These are phyloP conservation scores for Colletotrichum graminicola DNA, from an alignment of 2,329 filamentous ascomycete species.

Conservation along the genomic window DNA sequence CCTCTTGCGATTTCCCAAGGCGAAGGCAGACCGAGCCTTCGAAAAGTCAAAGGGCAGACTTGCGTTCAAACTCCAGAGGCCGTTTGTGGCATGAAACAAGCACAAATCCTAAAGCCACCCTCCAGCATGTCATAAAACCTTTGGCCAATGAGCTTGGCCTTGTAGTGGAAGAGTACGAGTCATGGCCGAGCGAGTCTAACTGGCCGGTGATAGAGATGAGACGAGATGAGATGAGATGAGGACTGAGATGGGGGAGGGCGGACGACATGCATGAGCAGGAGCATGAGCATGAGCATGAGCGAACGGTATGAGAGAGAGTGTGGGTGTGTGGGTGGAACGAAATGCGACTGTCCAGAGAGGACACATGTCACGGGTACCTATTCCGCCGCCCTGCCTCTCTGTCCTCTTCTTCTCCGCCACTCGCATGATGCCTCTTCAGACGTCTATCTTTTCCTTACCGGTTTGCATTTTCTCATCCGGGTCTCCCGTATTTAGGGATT, in stretches of 20 bases:
- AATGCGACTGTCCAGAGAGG: background rate
- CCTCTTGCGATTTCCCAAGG: background rate
- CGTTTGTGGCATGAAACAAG: conserved; percentile 38
- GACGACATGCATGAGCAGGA: conserved; percentile 5
- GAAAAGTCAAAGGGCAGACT: background rate
- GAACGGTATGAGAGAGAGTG: background rate
- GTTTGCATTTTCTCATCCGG: background rate
- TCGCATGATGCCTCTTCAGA: background rate
- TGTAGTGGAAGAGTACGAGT: conserved; percentile 15
- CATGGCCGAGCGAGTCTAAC: conserved; percentile 22
- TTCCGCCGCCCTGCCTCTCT: background rate
- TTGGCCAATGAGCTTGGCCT: conserved; percentile 25
- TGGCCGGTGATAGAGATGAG: conserved; percentile 30
- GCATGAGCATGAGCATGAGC: conserved; percentile 8
- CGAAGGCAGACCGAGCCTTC: background rate
- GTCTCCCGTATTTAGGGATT: background rate
- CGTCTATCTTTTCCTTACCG: background rate
- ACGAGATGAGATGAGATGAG: conserved; percentile 15
- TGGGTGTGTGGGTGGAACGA: background rate
- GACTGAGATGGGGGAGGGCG: conserved; percentile 11
- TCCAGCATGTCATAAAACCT: conserved; percentile 27
- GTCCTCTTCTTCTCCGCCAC: background rate
- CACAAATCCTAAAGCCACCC: conserved; percentile 22
- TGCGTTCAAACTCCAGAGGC: conserved; percentile 14
- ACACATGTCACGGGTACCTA: background rate